phyloP scores from a whole-genome alignment of 768 basidiomycete species.

The Strobilomyces dryophilus region DNA sequence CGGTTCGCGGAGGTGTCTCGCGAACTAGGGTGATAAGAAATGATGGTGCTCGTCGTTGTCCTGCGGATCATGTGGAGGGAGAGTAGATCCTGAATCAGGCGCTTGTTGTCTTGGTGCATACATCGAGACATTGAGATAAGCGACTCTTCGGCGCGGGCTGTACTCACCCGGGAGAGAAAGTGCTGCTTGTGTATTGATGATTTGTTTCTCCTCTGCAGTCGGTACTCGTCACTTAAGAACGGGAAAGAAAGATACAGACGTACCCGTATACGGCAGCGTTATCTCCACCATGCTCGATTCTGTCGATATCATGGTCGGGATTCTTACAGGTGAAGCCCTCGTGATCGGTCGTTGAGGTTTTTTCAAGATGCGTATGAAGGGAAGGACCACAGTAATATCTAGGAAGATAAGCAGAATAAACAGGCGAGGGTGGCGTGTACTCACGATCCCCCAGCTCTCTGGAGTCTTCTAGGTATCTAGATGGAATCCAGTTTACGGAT shows the following conservation, averaged over 20 bases:
- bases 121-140: background rate
- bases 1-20: constrained; percentile 23
- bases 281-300: background rate
- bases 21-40: constrained; percentile 29
- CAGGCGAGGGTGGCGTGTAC: constrained; percentile 13
- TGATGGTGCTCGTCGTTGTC: constrained; percentile 31
- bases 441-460: constrained; percentile 35
- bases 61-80: constrained; percentile 37
- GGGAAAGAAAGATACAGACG: background rate
- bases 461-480: constrained; percentile 38
- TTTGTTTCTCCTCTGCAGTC: constrained; percentile 12
- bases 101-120: constrained; percentile 11
- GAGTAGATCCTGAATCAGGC: constrained; percentile 32
- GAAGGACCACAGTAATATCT: constrained; percentile 43
- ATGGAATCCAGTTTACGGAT: constrained; percentile 39
- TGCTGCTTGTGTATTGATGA: constrained; percentile 31
- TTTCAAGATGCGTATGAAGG: constrained; percentile 38
- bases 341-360: constrained; percentile 23
- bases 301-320: constrained; percentile 11
- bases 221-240: background rate
- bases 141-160: background rate
- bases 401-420: background rate
- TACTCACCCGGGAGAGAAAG: constrained; percentile 21
- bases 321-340: constrained; percentile 13
- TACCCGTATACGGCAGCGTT: constrained; percentile 12